A percentile compares a stretch with the other conserved stretches of the same genome.
These are phyloP conservation scores for Trametes cubensis DNA, from an alignment of 768 basidiomycete species.

Conservation along the genomic window DNA sequence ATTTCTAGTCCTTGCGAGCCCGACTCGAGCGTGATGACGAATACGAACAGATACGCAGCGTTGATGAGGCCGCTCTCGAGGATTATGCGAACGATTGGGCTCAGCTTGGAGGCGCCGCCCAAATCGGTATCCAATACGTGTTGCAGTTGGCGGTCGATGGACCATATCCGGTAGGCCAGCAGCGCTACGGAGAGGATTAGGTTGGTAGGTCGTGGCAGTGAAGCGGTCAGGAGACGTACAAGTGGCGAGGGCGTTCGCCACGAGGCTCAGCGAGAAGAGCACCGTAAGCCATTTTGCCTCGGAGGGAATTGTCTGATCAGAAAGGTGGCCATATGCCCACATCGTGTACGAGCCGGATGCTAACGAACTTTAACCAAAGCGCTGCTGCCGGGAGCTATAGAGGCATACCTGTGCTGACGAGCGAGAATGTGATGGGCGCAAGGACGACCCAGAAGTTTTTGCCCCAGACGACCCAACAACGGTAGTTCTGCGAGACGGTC, in stretches of 20 bases:
- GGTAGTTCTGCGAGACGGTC: conserved; percentile 7
- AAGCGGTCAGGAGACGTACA: neutral
- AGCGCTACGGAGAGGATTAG: conserved; percentile 4
- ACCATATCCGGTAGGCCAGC: conserved; percentile 21
- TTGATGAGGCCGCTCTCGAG: conserved; percentile 25
- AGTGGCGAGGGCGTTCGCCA: conserved; percentile 10
- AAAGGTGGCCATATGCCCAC: conserved; percentile 9
- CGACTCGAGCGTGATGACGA: conserved; percentile 15
- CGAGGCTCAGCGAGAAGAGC: conserved; percentile 11
- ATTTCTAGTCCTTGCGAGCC: conserved; percentile 22
- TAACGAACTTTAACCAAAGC: neutral
- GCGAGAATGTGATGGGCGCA: neutral
- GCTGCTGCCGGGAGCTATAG: too few species aligned
- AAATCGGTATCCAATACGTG: neutral
- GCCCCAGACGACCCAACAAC: conserved; percentile 22
- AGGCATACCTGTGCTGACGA: conserved; percentile 7
- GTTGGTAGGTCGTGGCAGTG: neutral
- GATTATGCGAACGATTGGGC: conserved; percentile 19
- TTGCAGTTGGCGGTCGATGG: conserved; percentile 3
- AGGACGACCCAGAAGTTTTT: conserved; percentile 15
- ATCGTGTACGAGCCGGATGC: conserved; percentile 8
- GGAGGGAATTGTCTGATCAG: neutral
- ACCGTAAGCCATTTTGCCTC: conserved; percentile 9
- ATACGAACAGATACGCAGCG: conserved; percentile 24
- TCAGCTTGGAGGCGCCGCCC: neutral